Evolutionary conservation across 2,329 filamentous ascomycete genomes (phyloP).

Genomic region (Pseudogymnoascus sp.): DNA sequence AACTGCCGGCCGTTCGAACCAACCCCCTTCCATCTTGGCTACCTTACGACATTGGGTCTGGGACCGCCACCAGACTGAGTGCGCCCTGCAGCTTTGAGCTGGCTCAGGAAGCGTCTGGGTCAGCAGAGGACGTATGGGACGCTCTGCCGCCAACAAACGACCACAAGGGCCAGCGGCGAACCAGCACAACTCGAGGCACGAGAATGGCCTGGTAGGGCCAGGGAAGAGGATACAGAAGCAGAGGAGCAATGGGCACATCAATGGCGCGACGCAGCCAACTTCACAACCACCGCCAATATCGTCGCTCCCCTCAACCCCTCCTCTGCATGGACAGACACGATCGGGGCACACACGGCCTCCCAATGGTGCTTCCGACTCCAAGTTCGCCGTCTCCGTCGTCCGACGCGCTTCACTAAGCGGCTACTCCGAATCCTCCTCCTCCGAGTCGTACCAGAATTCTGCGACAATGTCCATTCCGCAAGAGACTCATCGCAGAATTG

Average conservation of each 20-base stretch:
- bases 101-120: constrained; percentile 30
- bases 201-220: constrained; percentile 78
- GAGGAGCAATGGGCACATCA: constrained; percentile 48
- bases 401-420: constrained; percentile 44
- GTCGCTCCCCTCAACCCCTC: constrained; percentile 34
- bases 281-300: constrained; percentile 31
- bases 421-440: constrained; percentile 48
- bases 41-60: constrained; percentile 7
- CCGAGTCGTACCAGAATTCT: constrained; percentile 40
- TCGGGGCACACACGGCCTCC: constrained; percentile 13
- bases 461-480: constrained; percentile 34
- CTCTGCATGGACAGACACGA: constrained; percentile 29
- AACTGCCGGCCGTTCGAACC: background rate
- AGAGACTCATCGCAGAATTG: constrained; percentile 56
- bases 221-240: constrained; percentile 55
- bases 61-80: constrained; percentile 3
- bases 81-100: constrained; percentile 19
- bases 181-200: constrained; percentile 69
- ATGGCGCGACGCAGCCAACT: constrained; percentile 38
- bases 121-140: constrained; percentile 31
- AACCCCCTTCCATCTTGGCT: constrained; percentile 1
- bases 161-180: constrained; percentile 43
- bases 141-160: constrained; percentile 28
- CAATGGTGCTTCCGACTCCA: constrained; percentile 22
- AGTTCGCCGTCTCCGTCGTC: constrained; percentile 27